phyloP scores from a whole-genome alignment of 768 basidiomycete species.

The Leccinum uliginosum region DNA sequence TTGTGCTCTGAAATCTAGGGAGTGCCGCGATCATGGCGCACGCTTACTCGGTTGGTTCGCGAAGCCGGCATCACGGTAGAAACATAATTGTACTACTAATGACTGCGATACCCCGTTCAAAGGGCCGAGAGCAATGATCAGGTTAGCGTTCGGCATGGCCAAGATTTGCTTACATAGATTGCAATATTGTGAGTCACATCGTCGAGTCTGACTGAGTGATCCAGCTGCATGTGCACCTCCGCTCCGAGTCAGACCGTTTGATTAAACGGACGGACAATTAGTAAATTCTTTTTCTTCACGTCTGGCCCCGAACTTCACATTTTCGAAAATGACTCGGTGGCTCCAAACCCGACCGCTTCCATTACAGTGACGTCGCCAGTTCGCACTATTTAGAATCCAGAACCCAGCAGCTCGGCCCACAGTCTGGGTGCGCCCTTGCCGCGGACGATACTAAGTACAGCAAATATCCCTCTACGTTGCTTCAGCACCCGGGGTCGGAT shows the following conservation, averaged over 20 bases:
- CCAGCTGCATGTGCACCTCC: not conserved
- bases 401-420: not conserved
- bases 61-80: not conserved
- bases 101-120: not conserved
- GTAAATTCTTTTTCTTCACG: not conserved
- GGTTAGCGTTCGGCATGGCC: too few species aligned
- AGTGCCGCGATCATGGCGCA: slow-evolving; percentile 1
- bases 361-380: not conserved
- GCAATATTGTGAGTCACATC: not conserved
- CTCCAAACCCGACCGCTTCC: not conserved
- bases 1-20: not conserved
- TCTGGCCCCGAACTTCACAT: not conserved
- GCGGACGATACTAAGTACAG: not conserved
- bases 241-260: not conserved
- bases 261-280: too few species aligned
- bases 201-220: not conserved
- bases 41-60: slow-evolving; percentile 3
- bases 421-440: not conserved
- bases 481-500: not conserved
- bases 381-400: not conserved
- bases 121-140: too few species aligned
- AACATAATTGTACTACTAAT: not conserved
- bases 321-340: not conserved
- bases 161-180: too few species aligned
- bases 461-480: not conserved